These are phyloP conservation scores for Rhodotorula sp. DNA, from an alignment of 1,284 basidiomycete genomes.

Conservation along the genomic window DNA sequence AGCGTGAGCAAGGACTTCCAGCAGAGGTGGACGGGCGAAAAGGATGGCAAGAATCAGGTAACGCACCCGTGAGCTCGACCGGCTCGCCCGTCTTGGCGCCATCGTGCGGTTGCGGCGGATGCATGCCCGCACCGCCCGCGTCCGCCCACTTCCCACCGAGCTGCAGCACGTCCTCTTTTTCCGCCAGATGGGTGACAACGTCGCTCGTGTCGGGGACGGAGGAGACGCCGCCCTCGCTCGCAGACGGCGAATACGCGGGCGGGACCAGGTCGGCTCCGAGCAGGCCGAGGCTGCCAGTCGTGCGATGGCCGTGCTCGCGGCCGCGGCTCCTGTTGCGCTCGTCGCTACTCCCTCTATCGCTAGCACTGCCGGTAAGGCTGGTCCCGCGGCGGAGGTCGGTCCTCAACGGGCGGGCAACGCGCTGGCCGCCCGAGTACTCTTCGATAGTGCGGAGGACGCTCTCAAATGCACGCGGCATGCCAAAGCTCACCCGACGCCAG, in stretches of 20 bases:
- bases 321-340: slow-evolving; percentile 3
- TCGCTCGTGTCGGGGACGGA: background rate
- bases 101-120: too few relatives aligned
- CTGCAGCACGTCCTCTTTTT: background rate
- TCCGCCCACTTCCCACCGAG: background rate
- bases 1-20: too few relatives aligned
- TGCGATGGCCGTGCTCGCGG: background rate
- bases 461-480: slow-evolving; percentile 37
- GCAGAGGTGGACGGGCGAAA: background rate
- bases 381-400: background rate
- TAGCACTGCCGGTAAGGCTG: background rate
- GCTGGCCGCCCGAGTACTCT: slow-evolving; percentile 30
- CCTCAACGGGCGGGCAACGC: slow-evolving; percentile 15
- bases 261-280: background rate
- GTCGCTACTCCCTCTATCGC: background rate
- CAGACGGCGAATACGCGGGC: background rate
- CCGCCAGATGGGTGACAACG: background rate
- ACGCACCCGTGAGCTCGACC: background rate
- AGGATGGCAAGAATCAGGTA: too few relatives aligned
- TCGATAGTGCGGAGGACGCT: slow-evolving; percentile 35
- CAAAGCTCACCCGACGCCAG: slow-evolving; percentile 39
- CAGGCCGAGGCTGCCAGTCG: background rate
- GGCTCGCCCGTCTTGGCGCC: background rate
- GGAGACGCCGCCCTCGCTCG: background rate
- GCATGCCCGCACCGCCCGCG: background rate